Evolutionary conservation across 176 grass and related monocot species (phyloP), one percentile per base, ranked within the genome.

Genomic region (Hsuehochloa calcarea): DNA sequence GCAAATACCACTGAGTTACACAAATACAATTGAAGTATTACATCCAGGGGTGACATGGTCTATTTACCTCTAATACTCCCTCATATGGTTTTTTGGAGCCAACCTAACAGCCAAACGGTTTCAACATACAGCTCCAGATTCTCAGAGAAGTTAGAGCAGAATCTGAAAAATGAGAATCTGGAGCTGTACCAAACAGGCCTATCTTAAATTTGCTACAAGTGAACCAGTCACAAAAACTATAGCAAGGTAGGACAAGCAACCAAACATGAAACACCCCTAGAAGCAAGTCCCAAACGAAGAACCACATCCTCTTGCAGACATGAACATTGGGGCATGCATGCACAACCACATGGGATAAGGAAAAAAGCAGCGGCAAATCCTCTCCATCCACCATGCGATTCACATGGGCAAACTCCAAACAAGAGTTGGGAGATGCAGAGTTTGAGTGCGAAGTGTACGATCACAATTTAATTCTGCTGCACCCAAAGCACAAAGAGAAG

Each of bases 341-440:
- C n/a, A n/a, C n/a, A n/a, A 10, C 41, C 41, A 44, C 41, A 10
- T 44, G 31, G 31, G 58, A 23, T 46, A 13, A 4, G 46, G 10
- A 47, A 47, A 47, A 47, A 16, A 65, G 13, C 13, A 54, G 14
- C 3, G 37, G 29, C 43, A 5, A 31, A 5, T 45, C 16, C 37
- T 29, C 19, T 6, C 23, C 59, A 55, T 66, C 47, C 47, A 85
- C 34, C 72, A 56, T 56, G 60, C 13, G 2, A 62, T 72, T 86
- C 75, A 70, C 75, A 19, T 68, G 75, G 71, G 66, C 41, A 63
- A 8, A 49, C 37, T 27, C 17, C 26, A 51, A 49, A 64, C 70
- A 65, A 84, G 37, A 75, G 50, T 58, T 58, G 52, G 8, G 50
- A 56, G 46, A 26, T 75, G 22, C 59, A 86, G 65, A 62, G 51